Percentiles rank a stretch among this genome's conserved stretches.
These are phyloP conservation scores for Chaetomiaceae sp. DNA, from an alignment of 2,329 filamentous ascomycete genomes.

Conservation along the genomic window DNA sequence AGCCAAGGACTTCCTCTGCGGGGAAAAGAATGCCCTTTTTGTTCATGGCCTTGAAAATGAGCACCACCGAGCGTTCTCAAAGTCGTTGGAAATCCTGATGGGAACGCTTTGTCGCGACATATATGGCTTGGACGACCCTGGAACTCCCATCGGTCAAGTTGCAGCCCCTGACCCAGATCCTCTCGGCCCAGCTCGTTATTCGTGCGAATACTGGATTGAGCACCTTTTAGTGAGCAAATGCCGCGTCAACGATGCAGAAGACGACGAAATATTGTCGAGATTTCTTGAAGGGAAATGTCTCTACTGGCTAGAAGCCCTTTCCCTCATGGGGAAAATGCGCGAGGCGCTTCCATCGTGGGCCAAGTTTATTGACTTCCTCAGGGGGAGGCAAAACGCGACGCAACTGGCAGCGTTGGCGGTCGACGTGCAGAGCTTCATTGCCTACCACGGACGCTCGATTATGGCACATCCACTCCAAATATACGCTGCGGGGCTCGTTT, in stretches of 20 bases:
- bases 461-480: background rate
- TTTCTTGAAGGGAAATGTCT: background rate
- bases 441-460: background rate
- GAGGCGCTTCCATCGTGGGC: no score
- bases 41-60: background rate
- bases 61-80: background rate
- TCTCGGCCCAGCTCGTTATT: background rate
- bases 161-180: background rate
- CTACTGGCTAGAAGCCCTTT: background rate
- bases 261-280: background rate
- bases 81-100: background rate
- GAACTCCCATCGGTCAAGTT: background rate
- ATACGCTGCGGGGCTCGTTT: background rate
- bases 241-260: background rate
- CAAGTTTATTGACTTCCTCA: no score
- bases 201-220: background rate
- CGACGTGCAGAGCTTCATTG: no score
- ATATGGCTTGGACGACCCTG: background rate
- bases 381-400: no score
- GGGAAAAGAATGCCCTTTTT: background rate
- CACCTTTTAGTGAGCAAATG: background rate
- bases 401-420: no score
- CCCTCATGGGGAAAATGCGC: background rate
- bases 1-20: conserved; percentile 11
- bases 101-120: background rate